These are phyloP conservation scores for Pisolithus sp. DNA, from an alignment of 768 basidiomycete genomes.

Conservation along the genomic window DNA sequence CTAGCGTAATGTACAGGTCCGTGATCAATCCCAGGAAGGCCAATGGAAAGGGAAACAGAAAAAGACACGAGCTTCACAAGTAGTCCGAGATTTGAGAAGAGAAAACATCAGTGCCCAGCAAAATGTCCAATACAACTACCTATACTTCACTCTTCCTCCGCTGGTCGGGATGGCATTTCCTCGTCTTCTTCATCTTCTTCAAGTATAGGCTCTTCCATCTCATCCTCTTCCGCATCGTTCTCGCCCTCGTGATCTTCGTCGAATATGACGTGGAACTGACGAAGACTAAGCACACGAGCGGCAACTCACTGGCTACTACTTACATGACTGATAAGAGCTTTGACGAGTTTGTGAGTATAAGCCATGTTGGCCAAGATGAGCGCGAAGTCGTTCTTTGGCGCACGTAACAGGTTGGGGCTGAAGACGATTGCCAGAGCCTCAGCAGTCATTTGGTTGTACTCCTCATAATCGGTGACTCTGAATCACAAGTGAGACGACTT, in stretches of 20 bases:
- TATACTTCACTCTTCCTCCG: slow-evolving; percentile 15
- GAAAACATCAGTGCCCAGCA: not conserved
- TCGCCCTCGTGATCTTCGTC: slow-evolving; percentile 58
- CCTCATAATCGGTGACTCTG: slow-evolving; percentile 85
- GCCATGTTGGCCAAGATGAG: slow-evolving; percentile 79
- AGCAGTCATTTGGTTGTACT: slow-evolving; percentile 85
- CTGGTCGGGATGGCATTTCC: slow-evolving; percentile 23
- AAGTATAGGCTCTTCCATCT: slow-evolving; percentile 57
- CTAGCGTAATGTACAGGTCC: slow-evolving; percentile 25
- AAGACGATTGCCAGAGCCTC: slow-evolving; percentile 83
- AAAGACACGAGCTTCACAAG: not conserved
- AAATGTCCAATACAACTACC: slow-evolving; percentile 7
- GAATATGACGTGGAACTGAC: slow-evolving; percentile 62
- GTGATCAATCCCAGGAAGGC: slow-evolving; percentile 23
- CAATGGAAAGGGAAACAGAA: slow-evolving; percentile 6
- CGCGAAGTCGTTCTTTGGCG: slow-evolving; percentile 72
- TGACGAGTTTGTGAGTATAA: slow-evolving; percentile 66
- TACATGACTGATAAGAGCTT: slow-evolving; percentile 71
- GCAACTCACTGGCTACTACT: slow-evolving; percentile 22
- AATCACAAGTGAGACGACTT: not conserved
- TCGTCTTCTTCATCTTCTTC: slow-evolving; percentile 67
- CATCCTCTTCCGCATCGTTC: slow-evolving; percentile 55
- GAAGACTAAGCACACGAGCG: not conserved
- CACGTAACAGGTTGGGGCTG: slow-evolving; percentile 72
- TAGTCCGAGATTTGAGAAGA: not conserved